Evolutionary conservation across 2,329 filamentous ascomycete genomes (phyloP).

Genomic region (Botryotinia narcissicola): DNA sequence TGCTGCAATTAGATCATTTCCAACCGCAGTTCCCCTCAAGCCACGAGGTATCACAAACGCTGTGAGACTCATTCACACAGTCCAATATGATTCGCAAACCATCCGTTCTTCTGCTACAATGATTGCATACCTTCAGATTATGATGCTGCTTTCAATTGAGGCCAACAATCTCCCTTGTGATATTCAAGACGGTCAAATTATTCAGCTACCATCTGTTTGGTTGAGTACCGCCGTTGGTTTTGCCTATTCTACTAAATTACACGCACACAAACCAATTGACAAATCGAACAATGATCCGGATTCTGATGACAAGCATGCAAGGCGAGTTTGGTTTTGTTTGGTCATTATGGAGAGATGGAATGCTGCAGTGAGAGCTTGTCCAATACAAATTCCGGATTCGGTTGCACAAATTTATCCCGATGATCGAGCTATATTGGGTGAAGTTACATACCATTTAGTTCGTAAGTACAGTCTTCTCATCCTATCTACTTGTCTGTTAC

Average conservation of each 20-base stretch:
- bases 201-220: conserved; percentile 49
- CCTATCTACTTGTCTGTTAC: background rate
- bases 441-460: conserved; percentile 61
- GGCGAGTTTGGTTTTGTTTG: conserved; percentile 70
- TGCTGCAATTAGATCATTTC: conserved; percentile 56
- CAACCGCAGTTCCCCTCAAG: conserved; percentile 39
- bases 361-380: conserved; percentile 63
- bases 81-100: conserved; percentile 46
- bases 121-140: conserved; percentile 61
- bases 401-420: conserved; percentile 59
- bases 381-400: conserved; percentile 60
- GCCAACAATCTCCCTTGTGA: conserved; percentile 51
- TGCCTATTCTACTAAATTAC: conserved; percentile 64
- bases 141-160: conserved; percentile 65
- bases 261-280: conserved; percentile 45
- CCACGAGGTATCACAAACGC: conserved; percentile 43
- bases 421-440: conserved; percentile 59
- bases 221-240: conserved; percentile 65
- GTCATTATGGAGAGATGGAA: conserved; percentile 73
- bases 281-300: conserved; percentile 52
- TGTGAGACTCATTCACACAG: conserved; percentile 44
- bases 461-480: conserved; percentile 50
- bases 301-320: conserved; percentile 59
- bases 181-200: conserved; percentile 44
- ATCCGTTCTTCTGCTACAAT: conserved; percentile 44